Conservation (phyloP, 129 eudicot genomes). For the Lonicera japonica region DNA sequence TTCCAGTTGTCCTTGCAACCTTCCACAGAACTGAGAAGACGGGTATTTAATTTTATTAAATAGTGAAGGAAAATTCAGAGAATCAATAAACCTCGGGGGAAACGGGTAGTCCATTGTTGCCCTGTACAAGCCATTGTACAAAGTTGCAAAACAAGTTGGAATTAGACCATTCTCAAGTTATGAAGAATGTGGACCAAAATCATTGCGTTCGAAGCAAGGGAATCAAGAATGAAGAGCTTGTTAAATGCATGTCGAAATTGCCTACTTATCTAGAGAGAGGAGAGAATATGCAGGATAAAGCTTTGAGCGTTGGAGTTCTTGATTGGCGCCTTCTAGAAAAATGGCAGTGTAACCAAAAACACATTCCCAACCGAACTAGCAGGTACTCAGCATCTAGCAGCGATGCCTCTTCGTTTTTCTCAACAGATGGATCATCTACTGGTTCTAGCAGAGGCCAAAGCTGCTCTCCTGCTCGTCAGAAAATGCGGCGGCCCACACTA, state of each 20-base stretch:
- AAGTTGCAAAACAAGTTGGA: neutral
- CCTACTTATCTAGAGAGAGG: slow-evolving; percentile 69
- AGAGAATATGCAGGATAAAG: slow-evolving; percentile 44
- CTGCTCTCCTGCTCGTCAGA: slow-evolving; percentile 44
- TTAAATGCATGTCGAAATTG: slow-evolving; percentile 75
- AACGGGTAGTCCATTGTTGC: too few relatives aligned
- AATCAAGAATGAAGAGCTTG: slow-evolving; percentile 52
- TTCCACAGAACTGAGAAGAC: neutral
- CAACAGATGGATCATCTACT: slow-evolving; percentile 52
- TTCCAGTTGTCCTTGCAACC: neutral
- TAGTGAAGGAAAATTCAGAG: neutral
- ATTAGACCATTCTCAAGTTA: too few relatives aligned
- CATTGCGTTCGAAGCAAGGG: slow-evolving; percentile 17
- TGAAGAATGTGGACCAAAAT: slow-evolving; percentile 1
- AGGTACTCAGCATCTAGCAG: slow-evolving; percentile 47
- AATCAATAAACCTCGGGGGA: neutral
- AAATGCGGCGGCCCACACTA: slow-evolving; percentile 32
- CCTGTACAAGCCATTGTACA: too few relatives aligned
- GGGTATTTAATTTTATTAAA: too few relatives aligned
- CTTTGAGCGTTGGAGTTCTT: slow-evolving; percentile 72
- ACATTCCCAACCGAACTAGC: slow-evolving; percentile 16
- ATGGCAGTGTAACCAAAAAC: slow-evolving; percentile 49
- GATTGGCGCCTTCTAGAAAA: slow-evolving; percentile 71
- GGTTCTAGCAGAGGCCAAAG: slow-evolving; percentile 45
- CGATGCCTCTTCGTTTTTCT: slow-evolving; percentile 41